These are phyloP conservation scores for Vitis rupestris DNA, from an alignment of 164 flowering plant species.

Conservation along the genomic window DNA sequence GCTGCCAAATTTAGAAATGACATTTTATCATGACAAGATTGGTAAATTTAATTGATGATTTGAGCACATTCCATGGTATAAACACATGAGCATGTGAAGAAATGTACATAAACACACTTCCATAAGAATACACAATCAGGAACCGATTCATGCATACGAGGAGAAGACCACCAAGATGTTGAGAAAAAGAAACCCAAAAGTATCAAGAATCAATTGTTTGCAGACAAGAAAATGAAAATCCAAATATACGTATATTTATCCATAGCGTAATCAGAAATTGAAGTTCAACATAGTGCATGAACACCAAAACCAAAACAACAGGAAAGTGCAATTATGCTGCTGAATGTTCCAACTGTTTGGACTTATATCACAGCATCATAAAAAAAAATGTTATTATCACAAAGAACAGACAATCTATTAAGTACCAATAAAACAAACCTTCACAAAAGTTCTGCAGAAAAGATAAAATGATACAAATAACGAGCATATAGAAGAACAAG, in stretches of 20 bases:
- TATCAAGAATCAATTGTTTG: neutral
- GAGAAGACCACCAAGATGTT: neutral
- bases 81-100: too few relatives aligned
- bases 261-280: too few relatives aligned
- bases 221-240: neutral
- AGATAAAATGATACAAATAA: neutral
- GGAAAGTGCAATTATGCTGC: neutral
- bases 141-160: neutral
- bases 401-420: neutral
- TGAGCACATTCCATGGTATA: neutral
- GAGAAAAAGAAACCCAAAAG: neutral
- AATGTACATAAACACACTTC: neutral
- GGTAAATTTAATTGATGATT: neutral
- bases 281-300: neutral
- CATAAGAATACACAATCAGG: neutral
- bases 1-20: constrained; percentile 43
- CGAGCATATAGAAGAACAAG: neutral
- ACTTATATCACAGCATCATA: too few relatives aligned
- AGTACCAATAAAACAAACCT: neutral
- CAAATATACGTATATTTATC: too few relatives aligned
- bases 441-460: neutral
- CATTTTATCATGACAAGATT: neutral
- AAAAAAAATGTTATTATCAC: too few relatives aligned
- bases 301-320: neutral
- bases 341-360: neutral